Evolutionary conservation across 495 filamentous ascomycete genomes (phyloP).

Genomic region (Chaetomium tenue): DNA sequence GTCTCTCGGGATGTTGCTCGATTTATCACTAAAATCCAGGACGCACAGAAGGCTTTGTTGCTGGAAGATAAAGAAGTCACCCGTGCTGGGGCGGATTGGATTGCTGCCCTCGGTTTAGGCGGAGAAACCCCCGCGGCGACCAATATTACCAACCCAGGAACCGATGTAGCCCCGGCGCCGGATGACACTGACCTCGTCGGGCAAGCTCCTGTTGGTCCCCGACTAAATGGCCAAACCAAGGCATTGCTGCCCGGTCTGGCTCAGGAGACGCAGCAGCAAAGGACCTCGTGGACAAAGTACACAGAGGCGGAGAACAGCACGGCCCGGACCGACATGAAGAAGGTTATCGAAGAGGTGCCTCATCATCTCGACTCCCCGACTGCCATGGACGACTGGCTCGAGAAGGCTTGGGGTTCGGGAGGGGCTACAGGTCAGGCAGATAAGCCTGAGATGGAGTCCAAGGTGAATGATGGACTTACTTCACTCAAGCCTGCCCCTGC

Average conservation of each 20-base stretch:
- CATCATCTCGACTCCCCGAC: background rate
- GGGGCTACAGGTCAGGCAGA: background rate
- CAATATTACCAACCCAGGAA: too few species aligned
- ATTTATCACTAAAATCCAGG: constrained; percentile 19
- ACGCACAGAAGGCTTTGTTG: constrained; percentile 5
- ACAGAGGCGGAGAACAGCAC: background rate
- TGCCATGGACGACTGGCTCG: background rate
- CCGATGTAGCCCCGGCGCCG: background rate
- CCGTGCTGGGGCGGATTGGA: constrained; percentile 10
- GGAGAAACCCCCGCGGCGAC: background rate
- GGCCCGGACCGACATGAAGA: background rate
- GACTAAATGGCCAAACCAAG: background rate
- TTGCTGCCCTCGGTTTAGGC: constrained; percentile 13
- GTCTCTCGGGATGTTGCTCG: constrained; percentile 15
- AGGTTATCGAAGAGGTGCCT: background rate
- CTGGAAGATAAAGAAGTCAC: background rate
- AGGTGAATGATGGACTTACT: too few species aligned
- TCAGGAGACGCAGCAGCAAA: too few species aligned
- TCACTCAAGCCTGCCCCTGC: background rate
- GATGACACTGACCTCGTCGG: background rate
- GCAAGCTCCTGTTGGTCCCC: background rate
- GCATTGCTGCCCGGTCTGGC: background rate
- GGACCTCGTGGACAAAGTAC: background rate
- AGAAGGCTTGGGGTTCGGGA: background rate
- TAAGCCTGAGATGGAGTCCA: background rate